phyloP scores from a whole-genome alignment of 345 rosid genomes.

The Gossypium herbaceum region DNA sequence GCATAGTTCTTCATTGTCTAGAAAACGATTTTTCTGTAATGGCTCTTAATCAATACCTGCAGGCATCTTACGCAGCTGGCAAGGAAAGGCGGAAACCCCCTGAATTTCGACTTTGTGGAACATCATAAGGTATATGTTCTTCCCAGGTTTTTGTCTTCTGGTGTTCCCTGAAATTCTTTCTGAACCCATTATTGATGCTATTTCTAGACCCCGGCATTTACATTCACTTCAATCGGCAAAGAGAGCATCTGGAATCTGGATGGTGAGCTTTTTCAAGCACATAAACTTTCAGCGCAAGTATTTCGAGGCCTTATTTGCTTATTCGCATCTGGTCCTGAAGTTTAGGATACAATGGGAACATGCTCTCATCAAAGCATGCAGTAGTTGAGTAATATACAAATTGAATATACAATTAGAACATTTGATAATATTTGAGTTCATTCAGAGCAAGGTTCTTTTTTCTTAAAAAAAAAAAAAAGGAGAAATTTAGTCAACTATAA shows the following conservation, averaged over 20 bases:
- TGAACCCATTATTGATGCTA: background rate
- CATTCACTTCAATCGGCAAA: slow-evolving; percentile 72
- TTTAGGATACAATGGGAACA: slow-evolving; percentile 29
- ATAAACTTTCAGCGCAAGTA: slow-evolving; percentile 87
- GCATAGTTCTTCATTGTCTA: background rate
- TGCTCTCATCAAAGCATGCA: background rate
- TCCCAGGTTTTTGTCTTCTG: background rate
- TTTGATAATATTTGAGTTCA: background rate
- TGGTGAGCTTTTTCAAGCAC: slow-evolving; percentile 90
- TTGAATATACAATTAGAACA: background rate
- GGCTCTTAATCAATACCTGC: slow-evolving; percentile 10
- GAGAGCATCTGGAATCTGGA: slow-evolving; percentile 91
- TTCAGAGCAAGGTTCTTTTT: background rate
- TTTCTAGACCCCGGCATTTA: slow-evolving; percentile 73
- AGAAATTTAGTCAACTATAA: background rate
- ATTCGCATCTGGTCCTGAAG: slow-evolving; percentile 88
- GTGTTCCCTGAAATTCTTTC: background rate
- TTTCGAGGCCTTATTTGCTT: slow-evolving; percentile 74
- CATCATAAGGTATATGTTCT: slow-evolving; percentile 60
- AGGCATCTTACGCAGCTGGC: slow-evolving; percentile 97
- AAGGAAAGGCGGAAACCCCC: slow-evolving; percentile 70
- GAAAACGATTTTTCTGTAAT: background rate
- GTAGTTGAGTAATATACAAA: background rate
- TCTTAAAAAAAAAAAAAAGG: too few relatives aligned
- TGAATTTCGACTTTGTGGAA: slow-evolving; percentile 79